A percentile compares a stretch with the other conserved stretches of the same genome.
phyloP scores from a whole-genome alignment of 345 rosid species.

The Orychophragmus violaceus region DNA sequence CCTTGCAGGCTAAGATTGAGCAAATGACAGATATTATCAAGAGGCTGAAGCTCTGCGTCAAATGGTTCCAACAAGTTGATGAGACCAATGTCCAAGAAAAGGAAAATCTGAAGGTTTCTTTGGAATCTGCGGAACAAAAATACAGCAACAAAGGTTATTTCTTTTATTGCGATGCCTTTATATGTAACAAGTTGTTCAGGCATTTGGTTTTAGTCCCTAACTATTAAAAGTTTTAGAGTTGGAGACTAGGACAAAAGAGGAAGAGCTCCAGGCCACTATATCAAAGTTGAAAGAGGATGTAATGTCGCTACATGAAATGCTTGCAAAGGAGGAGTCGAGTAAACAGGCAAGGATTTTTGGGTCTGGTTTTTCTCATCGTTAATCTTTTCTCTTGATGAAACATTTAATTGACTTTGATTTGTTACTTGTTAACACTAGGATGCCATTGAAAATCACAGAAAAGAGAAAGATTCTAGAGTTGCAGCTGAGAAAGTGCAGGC shows the following conservation, averaged over 20 bases:
- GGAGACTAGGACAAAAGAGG: conserved; percentile 54
- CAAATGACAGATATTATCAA: conserved; percentile 44
- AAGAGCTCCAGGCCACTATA: conserved; percentile 35
- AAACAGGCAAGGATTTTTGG: no score
- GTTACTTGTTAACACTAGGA: no score
- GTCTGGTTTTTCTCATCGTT: no score
- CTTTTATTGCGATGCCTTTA: not conserved
- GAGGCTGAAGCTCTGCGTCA: conserved; percentile 68
- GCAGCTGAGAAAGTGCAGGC: no score
- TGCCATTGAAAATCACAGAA: conserved; percentile 48
- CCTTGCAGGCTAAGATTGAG: conserved; percentile 58
- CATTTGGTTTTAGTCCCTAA: not conserved
- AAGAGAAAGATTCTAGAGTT: no score
- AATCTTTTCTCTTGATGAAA: no score
- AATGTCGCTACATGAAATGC: conserved; percentile 44
- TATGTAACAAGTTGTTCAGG: not conserved
- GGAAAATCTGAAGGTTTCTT: conserved; percentile 39
- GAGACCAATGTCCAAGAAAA: conserved; percentile 52
- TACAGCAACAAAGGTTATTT: conserved; percentile 45
- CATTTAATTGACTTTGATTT: no score
- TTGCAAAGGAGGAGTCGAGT: conserved; percentile 52
- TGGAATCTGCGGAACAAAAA: conserved; percentile 52
- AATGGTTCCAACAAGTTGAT: conserved; percentile 68
- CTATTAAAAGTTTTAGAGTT: conserved; percentile 41
- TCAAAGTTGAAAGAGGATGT: conserved; percentile 38